Conservation (phyloP, 2,329 filamentous ascomycete species). For the Ceratocystis diversiconidia region DNA sequence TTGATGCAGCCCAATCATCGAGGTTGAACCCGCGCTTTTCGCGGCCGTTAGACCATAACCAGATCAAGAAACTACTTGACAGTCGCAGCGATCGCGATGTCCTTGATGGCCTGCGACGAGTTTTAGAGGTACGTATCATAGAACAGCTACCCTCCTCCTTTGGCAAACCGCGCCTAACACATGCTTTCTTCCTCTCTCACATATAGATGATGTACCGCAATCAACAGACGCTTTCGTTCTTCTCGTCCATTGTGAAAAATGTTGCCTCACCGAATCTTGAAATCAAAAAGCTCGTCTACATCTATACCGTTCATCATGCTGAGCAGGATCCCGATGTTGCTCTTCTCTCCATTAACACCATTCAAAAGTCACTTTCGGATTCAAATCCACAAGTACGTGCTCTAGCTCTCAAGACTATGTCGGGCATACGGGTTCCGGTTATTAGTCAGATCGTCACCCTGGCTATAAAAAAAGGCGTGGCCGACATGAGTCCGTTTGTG, state of each 20-base stretch:
- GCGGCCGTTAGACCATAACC: slow-evolving; percentile 56
- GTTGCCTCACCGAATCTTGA: slow-evolving; percentile 86
- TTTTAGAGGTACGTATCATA: slow-evolving; percentile 55
- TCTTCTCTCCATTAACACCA: slow-evolving; percentile 92
- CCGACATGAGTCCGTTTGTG: slow-evolving; percentile 89
- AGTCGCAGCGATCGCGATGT: slow-evolving; percentile 88
- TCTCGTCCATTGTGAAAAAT: slow-evolving; percentile 97
- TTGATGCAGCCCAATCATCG: slow-evolving; percentile 89
- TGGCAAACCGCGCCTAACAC: background rate
- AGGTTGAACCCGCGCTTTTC: slow-evolving; percentile 48
- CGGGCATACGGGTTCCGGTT: slow-evolving; percentile 87
- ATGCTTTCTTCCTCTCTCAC: background rate
- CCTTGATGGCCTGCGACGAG: slow-evolving; percentile 75
- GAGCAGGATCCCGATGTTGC: slow-evolving; percentile 92
- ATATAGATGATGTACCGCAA: slow-evolving; percentile 84
- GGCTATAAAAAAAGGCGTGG: slow-evolving; percentile 84
- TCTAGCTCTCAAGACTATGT: slow-evolving; percentile 91
- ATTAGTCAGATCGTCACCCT: slow-evolving; percentile 96
- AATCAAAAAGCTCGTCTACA: slow-evolving; percentile 97
- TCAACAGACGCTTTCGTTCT: slow-evolving; percentile 79
- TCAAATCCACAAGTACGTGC: slow-evolving; percentile 79
- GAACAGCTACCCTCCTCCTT: slow-evolving; percentile 12
- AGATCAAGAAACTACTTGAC: slow-evolving; percentile 90
- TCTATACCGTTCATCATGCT: slow-evolving; percentile 92
- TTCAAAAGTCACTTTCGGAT: slow-evolving; percentile 93